Conservation (phyloP, 176 grass and related monocot genomes). For the Cymbopogon citratus region DNA sequence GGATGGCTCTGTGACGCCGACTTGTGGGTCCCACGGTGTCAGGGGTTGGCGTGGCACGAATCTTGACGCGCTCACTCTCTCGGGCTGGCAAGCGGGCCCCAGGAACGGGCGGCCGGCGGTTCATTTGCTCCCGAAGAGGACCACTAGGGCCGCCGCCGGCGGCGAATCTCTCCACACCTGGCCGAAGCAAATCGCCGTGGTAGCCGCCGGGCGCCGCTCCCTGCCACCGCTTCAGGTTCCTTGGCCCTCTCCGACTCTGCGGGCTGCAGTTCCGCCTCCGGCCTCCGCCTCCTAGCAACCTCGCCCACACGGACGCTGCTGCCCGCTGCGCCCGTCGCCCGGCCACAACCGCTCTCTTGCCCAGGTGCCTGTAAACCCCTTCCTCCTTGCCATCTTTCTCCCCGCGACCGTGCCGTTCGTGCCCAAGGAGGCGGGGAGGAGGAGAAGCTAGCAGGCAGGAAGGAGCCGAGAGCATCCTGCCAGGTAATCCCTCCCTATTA, state of each 20-base stretch:
- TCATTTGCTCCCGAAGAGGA: not conserved
- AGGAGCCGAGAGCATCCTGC: not conserved
- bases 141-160: not conserved
- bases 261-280: not conserved
- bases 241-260: not conserved
- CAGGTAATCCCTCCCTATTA: no score
- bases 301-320: not conserved
- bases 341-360: not conserved
- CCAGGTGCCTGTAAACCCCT: not conserved
- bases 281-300: not conserved
- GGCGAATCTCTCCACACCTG: conserved; percentile 9
- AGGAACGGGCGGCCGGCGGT: not conserved
- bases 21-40: not conserved
- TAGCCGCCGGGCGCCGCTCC: not conserved
- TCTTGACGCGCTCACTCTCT: not conserved
- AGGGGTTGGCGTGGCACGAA: not conserved
- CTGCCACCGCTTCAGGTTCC: not conserved
- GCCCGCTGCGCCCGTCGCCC: not conserved
- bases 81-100: not conserved
- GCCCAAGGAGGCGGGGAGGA: not conserved
- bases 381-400: not conserved
- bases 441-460: not conserved
- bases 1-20: not conserved
- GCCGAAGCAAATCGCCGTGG: not conserved
- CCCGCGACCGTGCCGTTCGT: not conserved